Evolutionary conservation across 441 rosid species (phyloP).

Genomic region (Adansonia gregorii): DNA sequence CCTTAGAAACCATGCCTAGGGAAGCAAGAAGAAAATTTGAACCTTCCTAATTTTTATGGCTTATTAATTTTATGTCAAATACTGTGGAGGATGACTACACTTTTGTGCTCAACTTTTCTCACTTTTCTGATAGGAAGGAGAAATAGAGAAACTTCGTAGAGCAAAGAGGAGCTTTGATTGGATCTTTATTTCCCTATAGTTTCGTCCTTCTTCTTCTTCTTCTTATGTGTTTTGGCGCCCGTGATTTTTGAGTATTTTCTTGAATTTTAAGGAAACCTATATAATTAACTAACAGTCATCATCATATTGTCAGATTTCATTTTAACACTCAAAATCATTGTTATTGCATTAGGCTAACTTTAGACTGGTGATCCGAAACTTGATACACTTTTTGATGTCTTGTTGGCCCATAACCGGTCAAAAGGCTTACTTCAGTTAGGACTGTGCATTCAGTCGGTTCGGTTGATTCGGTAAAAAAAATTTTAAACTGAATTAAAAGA

Average conservation of each 20-base stretch:
- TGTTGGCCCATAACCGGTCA: not conserved
- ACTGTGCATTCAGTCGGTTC: too few relatives aligned
- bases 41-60: not conserved
- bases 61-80: not conserved
- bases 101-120: not conserved
- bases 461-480: too few relatives aligned
- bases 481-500: too few relatives aligned
- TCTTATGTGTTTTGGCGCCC: not conserved
- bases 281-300: not conserved
- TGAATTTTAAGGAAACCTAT: not conserved
- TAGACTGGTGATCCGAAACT: not conserved
- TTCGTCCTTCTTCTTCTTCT: not conserved
- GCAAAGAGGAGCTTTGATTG: not conserved
- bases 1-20: not conserved
- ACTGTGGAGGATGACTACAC: not conserved
- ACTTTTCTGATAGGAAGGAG: not conserved
- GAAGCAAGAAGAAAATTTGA: not conserved
- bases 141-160: not conserved
- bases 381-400: not conserved
- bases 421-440: not conserved
- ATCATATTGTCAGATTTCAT: not conserved
- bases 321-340: not conserved
- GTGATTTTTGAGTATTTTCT: not conserved
- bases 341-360: not conserved
- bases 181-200: not conserved